Evolutionary conservation across 495 filamentous ascomycete species (phyloP), one percentile per base, ranked within the genome.

Genomic region (Hypomontagnella submonticulosa): DNA sequence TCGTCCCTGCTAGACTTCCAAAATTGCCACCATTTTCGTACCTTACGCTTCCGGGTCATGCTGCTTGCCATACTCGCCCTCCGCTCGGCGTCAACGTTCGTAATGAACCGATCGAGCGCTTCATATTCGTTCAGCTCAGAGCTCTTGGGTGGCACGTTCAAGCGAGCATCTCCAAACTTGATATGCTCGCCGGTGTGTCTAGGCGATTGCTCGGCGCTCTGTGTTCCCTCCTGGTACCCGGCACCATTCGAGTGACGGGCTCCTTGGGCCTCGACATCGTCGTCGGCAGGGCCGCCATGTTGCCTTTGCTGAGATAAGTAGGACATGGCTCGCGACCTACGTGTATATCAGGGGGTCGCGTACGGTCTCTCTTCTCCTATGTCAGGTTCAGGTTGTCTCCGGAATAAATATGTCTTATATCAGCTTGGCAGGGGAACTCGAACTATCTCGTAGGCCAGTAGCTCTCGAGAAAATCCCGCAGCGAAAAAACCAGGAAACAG

Each of bases 61-160:
- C 69, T 81, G 47, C 83, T 83, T 49, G 81, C 83, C n/a, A 84
- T 82, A 43, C 81, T 84, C 66, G 84, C 82, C 55, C 85, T 79
- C 51, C 81, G 81, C 72, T 87, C 85, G 53, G 76, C 83, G 58
- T 88, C 71, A 53, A 60, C 87, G 65, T 84, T 87, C 56, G 87
- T 88, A 75, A 90, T 89, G 76, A 85, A 90, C 44, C 85, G 81
- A 74, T 88, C 87, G 51, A 90, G 77, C 18, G 71, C 67, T 27
- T 74, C 72, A 57, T 79, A 80, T 57, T 80, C 77, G 55, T 70
- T 76, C 15, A 75, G 40, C 8, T 78, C 71, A 0, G 67, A 57
- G 44, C 71, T 68, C 57, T 66, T 71, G 2, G 46, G 16, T 0
- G 67, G 64, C 9, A 36, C 37, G 3, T 67, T 66, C 50, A 60